Evolutionary conservation across 345 rosid species (phyloP), one percentile per base, ranked within the genome.

Genomic region (Pseudoturritis turrita): DNA sequence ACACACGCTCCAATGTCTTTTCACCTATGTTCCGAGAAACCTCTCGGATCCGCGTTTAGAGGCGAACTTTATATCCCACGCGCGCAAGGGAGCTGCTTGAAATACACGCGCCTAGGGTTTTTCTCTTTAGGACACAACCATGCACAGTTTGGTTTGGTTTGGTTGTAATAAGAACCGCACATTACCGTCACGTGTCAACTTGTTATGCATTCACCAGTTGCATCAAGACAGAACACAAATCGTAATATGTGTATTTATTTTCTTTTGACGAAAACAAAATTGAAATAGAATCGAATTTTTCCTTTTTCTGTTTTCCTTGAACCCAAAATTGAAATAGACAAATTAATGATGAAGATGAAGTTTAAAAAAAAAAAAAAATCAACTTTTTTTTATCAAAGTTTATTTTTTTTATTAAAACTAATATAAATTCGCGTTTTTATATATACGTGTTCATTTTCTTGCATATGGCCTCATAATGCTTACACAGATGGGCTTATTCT

Each of bases 121-220:
- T 81, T 80, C 65, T 46, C 68, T 61, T 49, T 36, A 35, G 68
- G 52, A 43, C 72, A 22, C 50, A 66, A 43, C 36, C 29, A 36
- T n/a, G 9, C 44, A 50, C 46, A 14, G 49, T 54, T 71, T 59
- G 64, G 78, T 54, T 71, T 59, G 64, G 78, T 77, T 83, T 82
- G 84, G 78, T 67, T 60, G 81, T 80, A 84, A 87, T 83, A 80
- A 82, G 85, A 79, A 76, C 80, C 87, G 78, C 83, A 71, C 71
- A 63, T 47, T 35, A 22, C 14, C 12, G 26, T 50, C 81, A 85
- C 82, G 82, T 81, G 88, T 70, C 0, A 0, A 1, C 0, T 6
- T 39, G 0, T 22, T 8, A 65, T 7, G 26, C 31, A 9, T 39
- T 22, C 37, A 44, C 56, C 31, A 50, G 54, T 53, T 73, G 33